Percentiles rank a stretch among this genome's conserved stretches.
These are phyloP conservation scores for Xylaria intraflava DNA, from an alignment of 495 filamentous ascomycete species.

Conservation along the genomic window DNA sequence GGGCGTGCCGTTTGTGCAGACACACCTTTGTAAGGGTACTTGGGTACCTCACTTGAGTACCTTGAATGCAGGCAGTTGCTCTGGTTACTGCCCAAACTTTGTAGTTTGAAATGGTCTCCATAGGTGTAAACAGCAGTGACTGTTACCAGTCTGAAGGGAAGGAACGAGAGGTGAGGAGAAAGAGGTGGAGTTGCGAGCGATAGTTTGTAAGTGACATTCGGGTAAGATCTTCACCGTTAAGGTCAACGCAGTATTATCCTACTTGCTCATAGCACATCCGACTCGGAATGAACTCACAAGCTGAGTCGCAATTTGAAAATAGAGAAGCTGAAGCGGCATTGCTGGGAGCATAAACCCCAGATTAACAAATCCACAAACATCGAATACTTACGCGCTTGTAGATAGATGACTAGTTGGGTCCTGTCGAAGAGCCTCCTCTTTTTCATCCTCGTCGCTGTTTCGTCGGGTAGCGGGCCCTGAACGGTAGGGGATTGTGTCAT, in stretches of 20 bases:
- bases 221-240: not conserved
- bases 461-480: conserved; percentile 84
- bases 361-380: conserved; percentile 1
- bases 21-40: not conserved
- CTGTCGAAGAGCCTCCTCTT: conserved; percentile 57
- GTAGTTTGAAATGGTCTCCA: too few relatives aligned
- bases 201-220: not conserved
- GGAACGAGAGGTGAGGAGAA: not conserved
- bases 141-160: too few relatives aligned
- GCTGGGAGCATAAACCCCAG: not conserved
- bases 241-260: not conserved
- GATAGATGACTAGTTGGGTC: conserved; percentile 61
- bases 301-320: not conserved
- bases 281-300: not conserved
- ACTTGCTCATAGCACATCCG: not conserved
- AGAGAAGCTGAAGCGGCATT: not conserved
- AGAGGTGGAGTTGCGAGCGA: not conserved
- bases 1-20: not conserved
- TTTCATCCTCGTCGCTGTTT: conserved; percentile 72
- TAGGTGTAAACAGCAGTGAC: too few relatives aligned
- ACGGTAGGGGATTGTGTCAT: conserved; percentile 61
- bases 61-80: not conserved
- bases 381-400: conserved; percentile 55
- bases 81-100: too few relatives aligned
- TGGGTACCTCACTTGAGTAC: not conserved